phyloP scores from a whole-genome alignment of 1,284 basidiomycete genomes.

The Phellinidium pouzarii region DNA sequence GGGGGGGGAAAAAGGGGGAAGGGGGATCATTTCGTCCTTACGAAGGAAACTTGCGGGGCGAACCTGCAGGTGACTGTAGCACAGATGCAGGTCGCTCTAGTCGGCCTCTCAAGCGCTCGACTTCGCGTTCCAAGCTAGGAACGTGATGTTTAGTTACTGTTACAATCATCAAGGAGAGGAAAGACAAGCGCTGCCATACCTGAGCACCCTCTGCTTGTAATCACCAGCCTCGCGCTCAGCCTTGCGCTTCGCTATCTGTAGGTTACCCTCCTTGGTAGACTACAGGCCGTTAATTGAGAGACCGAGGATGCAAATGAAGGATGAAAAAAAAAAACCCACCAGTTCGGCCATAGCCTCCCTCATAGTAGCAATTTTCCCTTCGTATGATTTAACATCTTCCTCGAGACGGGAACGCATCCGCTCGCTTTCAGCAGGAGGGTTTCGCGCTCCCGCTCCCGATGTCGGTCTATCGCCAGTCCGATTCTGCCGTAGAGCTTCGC shows the following conservation, averaged over 20 bases:
- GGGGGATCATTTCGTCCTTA: slow-evolving; percentile 18
- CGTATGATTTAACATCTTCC: slow-evolving; percentile 55
- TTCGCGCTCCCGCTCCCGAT: slow-evolving; percentile 47
- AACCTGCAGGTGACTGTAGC: slow-evolving; percentile 30
- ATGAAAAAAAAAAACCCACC: slow-evolving; percentile 34
- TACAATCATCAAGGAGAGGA: slow-evolving; percentile 6
- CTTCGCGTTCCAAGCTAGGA: slow-evolving; percentile 57
- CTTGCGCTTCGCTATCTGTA: slow-evolving; percentile 65
- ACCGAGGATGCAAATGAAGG: slow-evolving; percentile 4
- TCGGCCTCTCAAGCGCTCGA: slow-evolving; percentile 62
- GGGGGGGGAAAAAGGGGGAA: background rate
- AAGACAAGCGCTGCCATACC: slow-evolving; percentile 36
- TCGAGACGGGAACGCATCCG: slow-evolving; percentile 54
- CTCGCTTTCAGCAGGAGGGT: slow-evolving; percentile 54
- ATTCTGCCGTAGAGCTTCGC: slow-evolving; percentile 39
- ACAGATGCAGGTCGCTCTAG: slow-evolving; percentile 41
- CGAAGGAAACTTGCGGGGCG: slow-evolving; percentile 28
- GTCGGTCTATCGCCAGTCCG: slow-evolving; percentile 46
- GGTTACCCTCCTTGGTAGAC: slow-evolving; percentile 65
- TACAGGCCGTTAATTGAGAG: slow-evolving; percentile 25
- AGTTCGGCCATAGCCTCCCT: slow-evolving; percentile 52
- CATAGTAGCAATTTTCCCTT: slow-evolving; percentile 48
- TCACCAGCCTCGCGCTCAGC: slow-evolving; percentile 72
- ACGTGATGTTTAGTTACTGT: slow-evolving; percentile 3
- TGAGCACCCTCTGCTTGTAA: slow-evolving; percentile 61